Base-by-base conservation (phyloP, 1,139 yeast species). In the Candida glucosophila region DNA sequence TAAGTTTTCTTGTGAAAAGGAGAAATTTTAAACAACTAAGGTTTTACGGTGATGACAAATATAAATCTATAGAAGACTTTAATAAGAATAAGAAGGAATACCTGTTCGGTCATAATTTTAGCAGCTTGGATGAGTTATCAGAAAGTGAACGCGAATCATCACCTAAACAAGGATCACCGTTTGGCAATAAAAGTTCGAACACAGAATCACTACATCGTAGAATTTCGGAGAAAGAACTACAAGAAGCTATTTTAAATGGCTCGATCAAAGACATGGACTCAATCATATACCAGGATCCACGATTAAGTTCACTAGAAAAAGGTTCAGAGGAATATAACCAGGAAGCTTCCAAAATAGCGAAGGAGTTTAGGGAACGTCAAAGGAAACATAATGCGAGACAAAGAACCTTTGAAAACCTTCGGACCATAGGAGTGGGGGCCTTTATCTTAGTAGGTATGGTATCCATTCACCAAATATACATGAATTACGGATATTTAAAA, bases 401-500 rank as follows among this genome's bases (percentile, higher is more conserved):
- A 24, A 10, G 67, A 64, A 36, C 33, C 67, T 21, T 28, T 58
- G 29, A 61, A 58, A 36, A 68, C 62, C 0, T 25, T 59, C n/a
- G n/a, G n/a, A n/a, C n/a, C n/a, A n/a, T n/a, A n/a, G 28, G 25
- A 6, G 28, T 47, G 11, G 69, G 69, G 3, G 23, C 48, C 1
- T 27, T 37, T n/a, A 48, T 49, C 1, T 39, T 70, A 11, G 47
- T 50, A 5, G 56, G 55, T 2, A 43, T 58, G 4, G 32, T 65
- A 7, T 48, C 55, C 4, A 52, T 46, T 1, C 70, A 65, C 39
- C 67, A 64, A 32, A 25, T 63, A 5, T 44, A 60, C 30, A 55
- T 58, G 48, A 58, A 71, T 37, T 63, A 62, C 42, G 56, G 52
- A 22, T 57, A 52, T 34, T 33, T 63, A 24, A 63, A 52, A 35